These are phyloP conservation scores for Schwanniomyces etchellsii DNA, from an alignment of 1,139 yeast genomes.

Conservation along the genomic window DNA sequence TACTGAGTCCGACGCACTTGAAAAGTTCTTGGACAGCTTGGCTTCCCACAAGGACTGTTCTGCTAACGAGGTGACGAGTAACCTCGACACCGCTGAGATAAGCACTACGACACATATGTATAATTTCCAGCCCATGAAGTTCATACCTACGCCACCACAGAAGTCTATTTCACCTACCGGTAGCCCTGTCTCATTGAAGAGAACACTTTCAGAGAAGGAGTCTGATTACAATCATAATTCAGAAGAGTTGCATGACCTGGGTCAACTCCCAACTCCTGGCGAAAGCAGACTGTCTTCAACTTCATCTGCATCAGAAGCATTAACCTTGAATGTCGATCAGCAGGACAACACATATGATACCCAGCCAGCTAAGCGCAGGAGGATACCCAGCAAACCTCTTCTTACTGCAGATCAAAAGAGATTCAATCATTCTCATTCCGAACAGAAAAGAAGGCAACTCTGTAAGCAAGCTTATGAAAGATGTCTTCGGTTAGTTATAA, in stretches of 20 bases:
- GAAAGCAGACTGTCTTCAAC: constrained; percentile 23
- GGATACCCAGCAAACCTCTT: constrained; percentile 33
- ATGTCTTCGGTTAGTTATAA: constrained; percentile 36
- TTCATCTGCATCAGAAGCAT: constrained; percentile 7
- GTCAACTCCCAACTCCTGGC: constrained; percentile 34
- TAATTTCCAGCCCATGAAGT: neutral
- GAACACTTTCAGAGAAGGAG: constrained; percentile 10
- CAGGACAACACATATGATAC: constrained; percentile 3
- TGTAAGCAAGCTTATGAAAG: constrained; percentile 63
- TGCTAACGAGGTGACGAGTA: constrained; percentile 10
- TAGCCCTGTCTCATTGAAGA: neutral
- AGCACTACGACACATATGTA: constrained; percentile 11
- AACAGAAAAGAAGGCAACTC: constrained; percentile 66
- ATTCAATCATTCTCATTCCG: constrained; percentile 66
- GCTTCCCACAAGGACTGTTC: constrained; percentile 23
- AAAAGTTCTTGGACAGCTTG: constrained; percentile 39
- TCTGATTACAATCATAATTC: constrained; percentile 34
- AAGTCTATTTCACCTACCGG: constrained; percentile 1
- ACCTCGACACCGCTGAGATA: constrained; percentile 29
- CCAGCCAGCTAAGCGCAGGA: constrained; percentile 2
- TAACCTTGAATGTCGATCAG: constrained; percentile 1
- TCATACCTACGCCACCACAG: constrained; percentile 4
- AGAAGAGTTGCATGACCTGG: neutral
- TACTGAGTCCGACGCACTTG: constrained; percentile 42
- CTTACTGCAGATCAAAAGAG: constrained; percentile 65